Percentiles rank a stretch among this genome's conserved stretches.
Evolutionary conservation across 2,329 filamentous ascomycete genomes (phyloP).

Genomic region (Diaporthe australafricana): DNA sequence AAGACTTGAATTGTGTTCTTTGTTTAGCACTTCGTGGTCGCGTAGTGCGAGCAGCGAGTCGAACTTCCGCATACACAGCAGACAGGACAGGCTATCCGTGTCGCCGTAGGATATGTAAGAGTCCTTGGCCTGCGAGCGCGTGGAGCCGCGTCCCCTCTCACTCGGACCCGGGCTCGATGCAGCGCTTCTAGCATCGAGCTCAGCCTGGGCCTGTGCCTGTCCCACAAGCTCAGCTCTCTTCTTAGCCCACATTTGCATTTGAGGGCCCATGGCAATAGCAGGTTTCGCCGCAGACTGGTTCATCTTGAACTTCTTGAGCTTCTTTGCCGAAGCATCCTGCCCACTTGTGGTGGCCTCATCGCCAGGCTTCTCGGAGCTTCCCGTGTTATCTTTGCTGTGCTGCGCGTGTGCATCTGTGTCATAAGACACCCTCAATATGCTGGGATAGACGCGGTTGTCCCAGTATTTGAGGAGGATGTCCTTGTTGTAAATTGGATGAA

Average conservation of each 20-base stretch:
- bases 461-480: conserved; percentile 79
- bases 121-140: conserved; percentile 40
- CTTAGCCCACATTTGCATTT: conserved; percentile 79
- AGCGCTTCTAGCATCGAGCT: conserved; percentile 38
- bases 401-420: conserved; percentile 53
- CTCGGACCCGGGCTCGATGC: conserved; percentile 37
- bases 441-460: conserved; percentile 79
- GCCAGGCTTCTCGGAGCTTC: conserved; percentile 29
- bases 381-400: conserved; percentile 26
- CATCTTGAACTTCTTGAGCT: conserved; percentile 66
- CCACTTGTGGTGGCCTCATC: conserved; percentile 51
- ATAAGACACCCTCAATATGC: conserved; percentile 69
- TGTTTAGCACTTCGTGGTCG: conserved; percentile 69
- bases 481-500: conserved; percentile 77
- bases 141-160: conserved; percentile 25
- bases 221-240: conserved; percentile 71
- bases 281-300: conserved; percentile 56
- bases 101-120: conserved; percentile 71
- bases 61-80: conserved; percentile 71
- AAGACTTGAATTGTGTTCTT: conserved; percentile 59
- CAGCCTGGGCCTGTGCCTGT: conserved; percentile 29
- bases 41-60: conserved; percentile 65
- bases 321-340: conserved; percentile 53
- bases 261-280: conserved; percentile 68
- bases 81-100: conserved; percentile 58